phyloP scores from a whole-genome alignment of 2,329 filamentous ascomycete species.

The Stemphylium vesicarium region DNA sequence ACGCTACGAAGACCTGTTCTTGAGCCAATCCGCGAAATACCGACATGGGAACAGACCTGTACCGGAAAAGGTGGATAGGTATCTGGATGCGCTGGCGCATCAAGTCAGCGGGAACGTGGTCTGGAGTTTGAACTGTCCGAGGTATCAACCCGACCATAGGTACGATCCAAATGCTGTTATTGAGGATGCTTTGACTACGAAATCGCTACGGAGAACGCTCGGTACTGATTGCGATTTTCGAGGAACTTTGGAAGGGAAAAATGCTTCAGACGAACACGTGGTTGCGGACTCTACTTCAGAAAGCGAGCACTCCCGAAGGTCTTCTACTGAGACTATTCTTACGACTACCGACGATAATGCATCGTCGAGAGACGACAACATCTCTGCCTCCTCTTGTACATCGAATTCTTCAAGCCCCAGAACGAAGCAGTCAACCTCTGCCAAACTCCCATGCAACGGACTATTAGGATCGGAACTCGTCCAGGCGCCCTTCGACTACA shows the following conservation, averaged over 20 bases:
- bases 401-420: background rate
- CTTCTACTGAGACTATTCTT: background rate
- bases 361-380: background rate
- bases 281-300: too few relatives aligned
- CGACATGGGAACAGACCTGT: background rate
- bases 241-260: background rate
- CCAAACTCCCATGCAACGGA: background rate
- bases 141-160: conserved; percentile 25
- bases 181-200: background rate
- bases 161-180: background rate
- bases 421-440: background rate
- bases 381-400: background rate
- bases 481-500: conserved; percentile 1
- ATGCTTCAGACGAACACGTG: background rate
- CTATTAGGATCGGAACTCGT: background rate
- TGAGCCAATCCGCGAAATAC: background rate
- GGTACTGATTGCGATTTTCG: background rate
- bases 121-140: conserved; percentile 2
- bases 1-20: background rate
- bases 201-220: background rate
- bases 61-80: background rate
- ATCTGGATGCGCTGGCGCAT: background rate
- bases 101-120: background rate
- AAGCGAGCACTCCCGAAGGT: background rate
- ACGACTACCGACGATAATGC: background rate